Evolutionary conservation across 2,329 filamentous ascomycete species (phyloP), one percentile per base, ranked within the genome.

Genomic region (Trichoderma simmonsii): DNA sequence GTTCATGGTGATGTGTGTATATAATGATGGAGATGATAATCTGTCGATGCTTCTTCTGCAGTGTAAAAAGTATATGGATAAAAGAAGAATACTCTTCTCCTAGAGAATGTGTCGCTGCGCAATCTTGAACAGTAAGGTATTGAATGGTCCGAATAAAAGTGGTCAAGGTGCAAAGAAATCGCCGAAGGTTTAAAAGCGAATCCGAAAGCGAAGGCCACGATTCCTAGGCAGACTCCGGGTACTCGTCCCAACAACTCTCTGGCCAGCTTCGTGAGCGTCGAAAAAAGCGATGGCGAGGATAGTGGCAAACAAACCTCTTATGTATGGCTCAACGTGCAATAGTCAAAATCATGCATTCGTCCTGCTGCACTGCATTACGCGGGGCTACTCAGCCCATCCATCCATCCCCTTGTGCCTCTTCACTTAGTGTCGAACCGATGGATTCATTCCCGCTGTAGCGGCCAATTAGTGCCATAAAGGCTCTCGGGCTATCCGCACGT

Each of bases 1-100:
- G 61, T 71, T 74, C 76, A 74, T 75, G 39, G 51, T 68, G 66
- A 26, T 24, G 43, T 36, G 6, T 54, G 30, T 54, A 8, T 28
- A 32, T 12, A 30, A 48, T 24, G 48, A 24, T 24, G 48, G 48
- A 11, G 48, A 54, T 24, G 48, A 54, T 24, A 12, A 24, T 21
- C 21, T 54, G n/a, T 11, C 6, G 21, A 12, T 63, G 5, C 15
- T 39, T 28, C 21, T 11, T 43, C 18, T 28, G 9, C 60, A n/a
- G 14, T n/a, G 24, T 51, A 43, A 43, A 43, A 43, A 43, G 43
- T 51, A 12, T 51, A 3, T 51, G 43, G n/a, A 51, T 6, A 12
- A 21, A 4, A 12, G 24, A 26, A 30, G 9, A 32, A 43, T 12
- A 9, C 24, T 60, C 2, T n/a, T 32, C 24, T 21, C 32, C 8